Evolutionary conservation across 148 eudicot genomes (phyloP).

Genomic region (Cornus kousa): DNA sequence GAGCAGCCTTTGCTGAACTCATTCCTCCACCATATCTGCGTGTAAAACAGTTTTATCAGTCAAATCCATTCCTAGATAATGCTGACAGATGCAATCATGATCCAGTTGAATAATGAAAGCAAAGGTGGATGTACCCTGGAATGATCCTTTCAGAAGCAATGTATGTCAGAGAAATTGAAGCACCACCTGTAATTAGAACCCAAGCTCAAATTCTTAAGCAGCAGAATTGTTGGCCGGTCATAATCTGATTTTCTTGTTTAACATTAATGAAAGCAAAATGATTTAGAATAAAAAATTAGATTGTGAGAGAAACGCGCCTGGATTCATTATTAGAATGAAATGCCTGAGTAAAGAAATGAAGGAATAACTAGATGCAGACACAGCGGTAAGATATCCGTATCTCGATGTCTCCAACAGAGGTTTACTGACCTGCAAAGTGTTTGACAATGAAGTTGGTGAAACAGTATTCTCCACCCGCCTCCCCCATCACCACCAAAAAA

Average conservation of each 20-base stretch:
- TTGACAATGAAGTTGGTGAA: not conserved
- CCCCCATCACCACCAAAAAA: no score
- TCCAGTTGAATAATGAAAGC: not conserved
- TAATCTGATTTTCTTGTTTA: not conserved
- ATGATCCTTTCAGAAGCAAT: conserved; percentile 96
- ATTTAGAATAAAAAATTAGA: not conserved
- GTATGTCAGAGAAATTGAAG: conserved; percentile 89
- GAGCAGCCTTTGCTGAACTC: conserved; percentile 98
- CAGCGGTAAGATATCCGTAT: conserved; percentile 87
- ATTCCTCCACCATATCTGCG: conserved; percentile 97
- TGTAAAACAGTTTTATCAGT: not conserved
- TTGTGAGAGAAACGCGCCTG: conserved; percentile 42
- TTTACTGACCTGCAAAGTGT: conserved; percentile 64
- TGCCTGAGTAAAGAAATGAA: conserved; percentile 82
- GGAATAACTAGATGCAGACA: conserved; percentile 97
- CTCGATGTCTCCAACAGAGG: conserved; percentile 93
- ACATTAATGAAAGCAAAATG: not conserved
- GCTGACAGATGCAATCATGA: not conserved
- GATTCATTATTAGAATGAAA: conserved; percentile 96
- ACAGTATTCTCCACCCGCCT: not conserved
- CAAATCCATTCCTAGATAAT: not conserved
- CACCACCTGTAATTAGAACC: conserved; percentile 59
- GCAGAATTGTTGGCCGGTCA: not conserved
- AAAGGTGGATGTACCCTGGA: conserved; percentile 64
- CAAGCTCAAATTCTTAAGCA: conserved; percentile 9